Evolutionary conservation across 2,329 filamentous ascomycete species (phyloP).

Genomic region (Juglanconis juglandina): DNA sequence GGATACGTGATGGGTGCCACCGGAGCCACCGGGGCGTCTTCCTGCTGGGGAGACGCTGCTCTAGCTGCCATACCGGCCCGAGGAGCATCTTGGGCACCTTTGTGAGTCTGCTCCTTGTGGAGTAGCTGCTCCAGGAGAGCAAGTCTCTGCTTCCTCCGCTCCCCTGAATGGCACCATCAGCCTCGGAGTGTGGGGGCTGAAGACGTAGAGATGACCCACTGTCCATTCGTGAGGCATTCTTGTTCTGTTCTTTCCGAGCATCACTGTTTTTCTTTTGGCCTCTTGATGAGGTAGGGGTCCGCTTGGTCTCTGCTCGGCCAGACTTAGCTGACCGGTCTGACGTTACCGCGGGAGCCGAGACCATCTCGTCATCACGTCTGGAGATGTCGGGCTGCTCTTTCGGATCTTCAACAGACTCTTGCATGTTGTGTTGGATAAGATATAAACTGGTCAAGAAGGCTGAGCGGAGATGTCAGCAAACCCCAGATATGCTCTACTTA

Average conservation of each 20-base stretch:
- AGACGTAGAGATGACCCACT: slow-evolving; percentile 7
- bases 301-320: background rate
- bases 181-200: background rate
- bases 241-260: slow-evolving; percentile 25
- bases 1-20: background rate
- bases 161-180: slow-evolving; percentile 28
- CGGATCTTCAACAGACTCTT: too few species aligned
- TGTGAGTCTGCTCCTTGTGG: slow-evolving; percentile 21
- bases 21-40: background rate
- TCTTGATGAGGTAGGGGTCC: background rate
- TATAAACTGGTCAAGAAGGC: too few species aligned
- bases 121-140: slow-evolving; percentile 37
- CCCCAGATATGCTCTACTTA: too few species aligned
- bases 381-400: too few species aligned
- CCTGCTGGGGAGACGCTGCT: background rate
- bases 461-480: too few species aligned
- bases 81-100: background rate
- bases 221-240: slow-evolving; percentile 24
- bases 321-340: background rate
- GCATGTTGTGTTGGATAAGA: too few species aligned
- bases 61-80: background rate
- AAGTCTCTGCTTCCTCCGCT: slow-evolving; percentile 42
- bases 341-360: background rate
- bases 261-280: slow-evolving; percentile 20
- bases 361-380: background rate